phyloP scores from a whole-genome alignment of 352 stramenopile species.

The Hyaloperonospora brassicae region DNA sequence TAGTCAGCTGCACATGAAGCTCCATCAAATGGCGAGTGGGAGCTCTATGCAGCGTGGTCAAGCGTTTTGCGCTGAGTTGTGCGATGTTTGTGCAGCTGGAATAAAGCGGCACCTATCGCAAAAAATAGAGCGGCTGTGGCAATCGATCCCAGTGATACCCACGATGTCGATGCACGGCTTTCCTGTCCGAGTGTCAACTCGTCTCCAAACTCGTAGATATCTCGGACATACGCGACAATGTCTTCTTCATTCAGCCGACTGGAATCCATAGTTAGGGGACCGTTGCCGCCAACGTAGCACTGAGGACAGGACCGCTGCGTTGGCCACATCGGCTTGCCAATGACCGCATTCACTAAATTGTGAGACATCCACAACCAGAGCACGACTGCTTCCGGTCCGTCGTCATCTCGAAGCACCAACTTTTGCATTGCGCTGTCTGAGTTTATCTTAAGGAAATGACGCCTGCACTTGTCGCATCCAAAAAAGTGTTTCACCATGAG shows the following conservation, averaged over 20 bases:
- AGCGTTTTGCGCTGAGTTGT: conserved; percentile 12
- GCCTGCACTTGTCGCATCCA: conserved; percentile 64
- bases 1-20: too few relatives aligned
- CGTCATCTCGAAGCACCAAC: conserved; percentile 29
- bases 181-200: conserved; percentile 45
- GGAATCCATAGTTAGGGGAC: conserved; percentile 40
- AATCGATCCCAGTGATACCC: conserved; percentile 33
- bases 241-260: conserved; percentile 38
- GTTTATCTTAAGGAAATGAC: conserved; percentile 69
- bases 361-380: conserved; percentile 83
- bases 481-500: conserved; percentile 79
- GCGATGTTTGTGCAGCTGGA: conserved; percentile 10
- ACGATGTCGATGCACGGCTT: conserved; percentile 28
- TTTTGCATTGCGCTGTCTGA: conserved; percentile 43
- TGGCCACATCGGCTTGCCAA: conserved; percentile 65
- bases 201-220: conserved; percentile 44
- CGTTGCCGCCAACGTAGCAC: conserved; percentile 51
- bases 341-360: conserved; percentile 73
- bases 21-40: too few relatives aligned
- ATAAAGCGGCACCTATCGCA: conserved; percentile 24
- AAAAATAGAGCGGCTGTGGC: conserved; percentile 23
- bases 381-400: conserved; percentile 35
- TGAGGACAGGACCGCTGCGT: conserved; percentile 39
- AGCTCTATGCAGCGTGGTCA: conserved; percentile 11
- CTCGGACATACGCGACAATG: conserved; percentile 47